Base-by-base conservation (phyloP, 352 stramenopile genomes). In the Pythium grandisporangium region DNA sequence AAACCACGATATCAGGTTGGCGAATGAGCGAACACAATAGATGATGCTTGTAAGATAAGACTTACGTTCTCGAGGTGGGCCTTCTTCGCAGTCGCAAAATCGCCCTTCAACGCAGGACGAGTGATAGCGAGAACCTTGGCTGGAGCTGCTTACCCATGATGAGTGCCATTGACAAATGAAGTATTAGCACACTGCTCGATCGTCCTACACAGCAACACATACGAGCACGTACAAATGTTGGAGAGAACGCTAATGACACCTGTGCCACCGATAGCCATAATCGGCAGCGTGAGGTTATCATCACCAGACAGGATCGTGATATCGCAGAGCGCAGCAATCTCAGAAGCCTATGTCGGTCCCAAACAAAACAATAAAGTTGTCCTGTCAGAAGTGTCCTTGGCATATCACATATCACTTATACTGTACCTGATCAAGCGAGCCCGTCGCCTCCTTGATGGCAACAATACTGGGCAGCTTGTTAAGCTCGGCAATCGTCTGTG, bases 381-480 rank as follows among this genome's bases (percentile, higher is more conserved):
- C n/a, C n/a, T n/a, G n/a, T n/a, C n/a, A n/a, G n/a, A n/a, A n/a
- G n/a, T n/a, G n/a, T n/a, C n/a, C n/a, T n/a, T n/a, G n/a, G n/a
- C n/a, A n/a, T n/a, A 38, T 19, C 16, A 20, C 12, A 41, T 1
- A 13, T 14, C 27, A 37, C 23, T 11, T 37, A 20, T 8, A 6
- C n/a, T 19, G 20, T 27, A 63, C 58, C 58, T 89, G 78, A 51
- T 96, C 85, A 19, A 96, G 63, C 30, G 79, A 93, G 5, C 96
- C 95, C 1, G 95, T 99, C 19, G 96, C 95, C 65, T 99, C 95
- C 68, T 99, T 99, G 48, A 99, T 86, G 34, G 93, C 96, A 26
- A 98, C 79, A 58, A 99, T 97, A 52, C 90, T 86, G n/a, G 93
- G 84, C 58, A 98, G 70, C 67, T 96, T 89, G 29, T 88, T 70